Base-by-base conservation (phyloP, 352 stramenopile genomes). In the Proteromonas lacertae region DNA sequence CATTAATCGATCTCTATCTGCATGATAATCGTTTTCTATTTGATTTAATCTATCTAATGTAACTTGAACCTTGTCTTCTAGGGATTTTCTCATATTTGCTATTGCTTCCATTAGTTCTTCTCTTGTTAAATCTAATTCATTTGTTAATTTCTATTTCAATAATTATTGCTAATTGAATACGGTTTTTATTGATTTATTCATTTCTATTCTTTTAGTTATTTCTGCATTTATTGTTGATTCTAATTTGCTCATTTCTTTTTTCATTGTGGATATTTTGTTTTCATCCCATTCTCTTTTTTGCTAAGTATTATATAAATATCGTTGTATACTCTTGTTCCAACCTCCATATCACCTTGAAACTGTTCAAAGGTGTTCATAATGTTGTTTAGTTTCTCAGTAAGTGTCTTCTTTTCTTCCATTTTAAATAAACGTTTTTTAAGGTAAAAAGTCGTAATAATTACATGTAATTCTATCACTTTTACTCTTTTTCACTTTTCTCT, bases 151-250 rank as follows among this genome's bases (percentile, higher is more conserved):
- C 5, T 7, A 8, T 2, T 29, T 12, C 8, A 5, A 19, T 18
- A 6, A 23, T 4, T 13, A 13, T 18, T 4, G 6, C 17, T 20
- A 14, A 20, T 25, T 10, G 2, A 18, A 20, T 34, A 41, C 36
- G 3, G 20, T 17, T 25, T 36, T 16, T 20, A 21, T 46, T 5
- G 59, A 74, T 47, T 76, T 73, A 56, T 70, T 75, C 62, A 75
- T 74, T 45, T 77, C 66, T 21, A 69, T 51, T 14, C 66, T 59
- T 48, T 67, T 63, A 42, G 66, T 66, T 48, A 70, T 67, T 46
- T 75, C 61, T 5, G 57, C 58, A 36, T 74, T 62, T 4, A 77
- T 48, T 21, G 68, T 66, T 31, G 54, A 45, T 50, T 79, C 64
- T 17, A 79, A 43, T 0, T 56, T 48, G 36, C 46, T 61, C 60